Evolutionary conservation across 768 basidiomycete species (phyloP).

Genomic region (Podaxis pistillaris): DNA sequence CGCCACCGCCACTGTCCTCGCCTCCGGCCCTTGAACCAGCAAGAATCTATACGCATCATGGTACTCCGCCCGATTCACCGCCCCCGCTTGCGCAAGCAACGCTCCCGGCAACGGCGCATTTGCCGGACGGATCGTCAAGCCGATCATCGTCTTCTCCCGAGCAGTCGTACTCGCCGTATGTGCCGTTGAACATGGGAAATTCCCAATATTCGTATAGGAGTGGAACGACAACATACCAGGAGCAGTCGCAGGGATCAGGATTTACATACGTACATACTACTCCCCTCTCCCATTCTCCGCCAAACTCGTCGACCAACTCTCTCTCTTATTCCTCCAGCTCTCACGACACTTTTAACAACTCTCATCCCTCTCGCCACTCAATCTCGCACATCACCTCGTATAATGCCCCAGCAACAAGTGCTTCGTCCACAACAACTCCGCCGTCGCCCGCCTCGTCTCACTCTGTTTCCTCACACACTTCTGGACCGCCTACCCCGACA

Average conservation of each 20-base stretch:
- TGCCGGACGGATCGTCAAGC: conserved; percentile 32
- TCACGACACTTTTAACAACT: conserved; percentile 25
- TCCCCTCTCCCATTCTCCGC: conserved; percentile 27
- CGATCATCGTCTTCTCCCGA: conserved; percentile 49
- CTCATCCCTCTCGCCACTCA: conserved; percentile 53
- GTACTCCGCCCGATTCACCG: conserved; percentile 53
- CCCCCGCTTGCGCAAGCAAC: conserved; percentile 54
- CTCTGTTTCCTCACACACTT: conserved; percentile 42
- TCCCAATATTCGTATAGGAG: conserved; percentile 37
- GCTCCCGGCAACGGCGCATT: conserved; percentile 38
- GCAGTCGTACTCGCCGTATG: conserved; percentile 33
- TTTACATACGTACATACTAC: conserved; percentile 40
- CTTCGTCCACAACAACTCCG: conserved; percentile 35
- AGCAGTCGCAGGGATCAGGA: conserved; percentile 35
- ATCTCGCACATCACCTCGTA: conserved; percentile 54
- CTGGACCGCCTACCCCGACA: conserved; percentile 43
- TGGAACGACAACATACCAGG: conserved; percentile 44
- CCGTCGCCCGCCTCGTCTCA: conserved; percentile 54
- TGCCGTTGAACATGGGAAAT: conserved; percentile 12
- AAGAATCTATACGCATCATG: conserved; percentile 32
- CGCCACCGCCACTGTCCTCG: conserved; percentile 32
- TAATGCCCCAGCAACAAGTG: conserved; percentile 30
- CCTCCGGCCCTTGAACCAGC: conserved; percentile 49
- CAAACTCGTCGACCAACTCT: conserved; percentile 20
- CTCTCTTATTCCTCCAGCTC: conserved; percentile 29